A percentile compares a stretch with the other conserved stretches of the same genome.
These are phyloP conservation scores for Blastomyces gilchristii DNA, from an alignment of 2,329 filamentous ascomycete species.

Conservation along the genomic window DNA sequence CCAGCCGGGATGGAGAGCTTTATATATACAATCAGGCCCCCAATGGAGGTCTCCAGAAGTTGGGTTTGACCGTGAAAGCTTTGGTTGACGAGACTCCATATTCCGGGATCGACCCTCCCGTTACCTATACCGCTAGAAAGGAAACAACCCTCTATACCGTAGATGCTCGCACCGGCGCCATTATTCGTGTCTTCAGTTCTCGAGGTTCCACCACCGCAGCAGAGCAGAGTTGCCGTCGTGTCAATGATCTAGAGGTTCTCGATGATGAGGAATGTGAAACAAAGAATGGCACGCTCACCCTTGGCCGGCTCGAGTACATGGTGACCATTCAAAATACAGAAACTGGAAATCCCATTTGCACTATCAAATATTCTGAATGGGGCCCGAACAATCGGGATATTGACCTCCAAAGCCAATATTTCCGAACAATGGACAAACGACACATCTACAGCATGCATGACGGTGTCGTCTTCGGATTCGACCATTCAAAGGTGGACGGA, in stretches of 20 bases:
- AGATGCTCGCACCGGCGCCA: conserved; percentile 71
- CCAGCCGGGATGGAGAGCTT: conserved; percentile 72
- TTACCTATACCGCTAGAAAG: conserved; percentile 87
- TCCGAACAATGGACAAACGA: conserved; percentile 66
- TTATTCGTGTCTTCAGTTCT: conserved; percentile 76
- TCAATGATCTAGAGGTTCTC: conserved; percentile 48
- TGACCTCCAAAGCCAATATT: conserved; percentile 77
- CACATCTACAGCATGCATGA: conserved; percentile 85
- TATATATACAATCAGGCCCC: conserved; percentile 71
- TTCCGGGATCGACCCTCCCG: conserved; percentile 60
- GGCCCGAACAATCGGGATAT: conserved; percentile 80
- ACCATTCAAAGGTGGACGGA: conserved; percentile 48
- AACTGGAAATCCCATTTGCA: conserved; percentile 68
- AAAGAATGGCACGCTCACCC: conserved; percentile 60
- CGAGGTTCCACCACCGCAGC: conserved; percentile 58
- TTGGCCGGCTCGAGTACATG: conserved; percentile 82
- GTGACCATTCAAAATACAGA: conserved; percentile 70
- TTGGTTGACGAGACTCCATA: conserved; percentile 79
- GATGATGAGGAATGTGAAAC: conserved; percentile 67
- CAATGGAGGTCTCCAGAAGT: conserved; percentile 37
- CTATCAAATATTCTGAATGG: conserved; percentile 90
- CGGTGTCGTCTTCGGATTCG: conserved; percentile 71
- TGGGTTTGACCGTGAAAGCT: conserved; percentile 53
- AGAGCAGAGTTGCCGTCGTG: conserved; percentile 63
- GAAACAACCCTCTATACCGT: conserved; percentile 82